Conservation (phyloP, 345 rosid species). For the Hibiscus mutabilis region DNA sequence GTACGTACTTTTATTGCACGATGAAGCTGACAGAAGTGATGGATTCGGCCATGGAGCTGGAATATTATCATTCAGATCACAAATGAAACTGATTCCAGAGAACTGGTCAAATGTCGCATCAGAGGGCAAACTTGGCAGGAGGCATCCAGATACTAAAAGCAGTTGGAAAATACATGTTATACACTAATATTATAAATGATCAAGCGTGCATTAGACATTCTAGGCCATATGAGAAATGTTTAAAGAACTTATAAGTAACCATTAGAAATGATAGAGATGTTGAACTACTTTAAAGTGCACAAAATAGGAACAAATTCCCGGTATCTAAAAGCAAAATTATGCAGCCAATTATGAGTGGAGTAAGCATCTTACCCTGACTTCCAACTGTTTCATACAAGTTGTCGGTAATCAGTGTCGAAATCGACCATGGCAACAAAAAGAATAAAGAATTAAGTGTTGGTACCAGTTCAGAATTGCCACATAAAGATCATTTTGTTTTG, state of each 20-base stretch:
- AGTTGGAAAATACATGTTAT: slow-evolving; percentile 14
- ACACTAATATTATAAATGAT: not conserved
- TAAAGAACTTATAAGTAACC: not conserved
- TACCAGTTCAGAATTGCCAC: not conserved
- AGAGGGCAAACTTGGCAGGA: slow-evolving; percentile 91
- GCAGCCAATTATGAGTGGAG: not conserved
- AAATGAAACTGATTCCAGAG: slow-evolving; percentile 82
- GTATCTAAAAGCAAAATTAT: not conserved
- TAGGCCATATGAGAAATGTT: no score
- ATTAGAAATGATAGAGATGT: not conserved
- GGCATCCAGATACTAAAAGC: slow-evolving; percentile 72
- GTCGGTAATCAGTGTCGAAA: slow-evolving; percentile 8
- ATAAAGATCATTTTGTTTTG: slow-evolving; percentile 6
- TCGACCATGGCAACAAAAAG: not conserved
- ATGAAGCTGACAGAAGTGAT: slow-evolving; percentile 44
- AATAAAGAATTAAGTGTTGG: slow-evolving; percentile 23
- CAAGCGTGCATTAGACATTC: not conserved
- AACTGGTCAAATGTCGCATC: slow-evolving; percentile 79
- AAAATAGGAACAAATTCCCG: not conserved
- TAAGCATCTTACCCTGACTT: slow-evolving; percentile 48
- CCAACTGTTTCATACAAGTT: slow-evolving; percentile 38
- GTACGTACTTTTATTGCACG: slow-evolving; percentile 65
- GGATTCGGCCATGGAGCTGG: slow-evolving; percentile 88
- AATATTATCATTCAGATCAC: slow-evolving; percentile 94
- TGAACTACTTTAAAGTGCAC: not conserved